Conservation (phyloP, 305 asterid genomes). For the Solanum hybrid region DNA sequence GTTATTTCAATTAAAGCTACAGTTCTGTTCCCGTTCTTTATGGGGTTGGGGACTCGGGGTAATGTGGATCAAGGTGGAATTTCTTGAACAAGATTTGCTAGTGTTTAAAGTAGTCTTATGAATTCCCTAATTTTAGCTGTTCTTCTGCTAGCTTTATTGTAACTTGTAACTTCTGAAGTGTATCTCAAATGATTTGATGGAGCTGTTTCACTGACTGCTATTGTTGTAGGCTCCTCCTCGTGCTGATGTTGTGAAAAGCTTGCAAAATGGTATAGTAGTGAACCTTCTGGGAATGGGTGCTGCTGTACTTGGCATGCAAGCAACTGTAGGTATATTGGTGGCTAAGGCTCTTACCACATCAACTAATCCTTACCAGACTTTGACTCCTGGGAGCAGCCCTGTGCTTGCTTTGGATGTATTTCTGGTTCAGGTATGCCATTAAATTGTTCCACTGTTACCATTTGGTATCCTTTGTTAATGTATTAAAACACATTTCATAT, state of each 20-base stretch:
- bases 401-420: slow-evolving; percentile 94
- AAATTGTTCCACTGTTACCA: not conserved
- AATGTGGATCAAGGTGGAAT: not conserved
- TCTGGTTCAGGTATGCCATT: slow-evolving; percentile 75
- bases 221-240: slow-evolving; percentile 92
- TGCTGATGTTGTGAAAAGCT: slow-evolving; percentile 80
- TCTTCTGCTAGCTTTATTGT: not conserved
- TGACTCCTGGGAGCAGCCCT: slow-evolving; percentile 61
- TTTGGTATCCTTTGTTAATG: not conserved
- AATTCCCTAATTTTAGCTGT: not conserved
- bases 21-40: not conserved
- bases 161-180: not conserved
- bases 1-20: not conserved
- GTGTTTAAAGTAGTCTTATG: not conserved
- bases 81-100: not conserved
- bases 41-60: not conserved
- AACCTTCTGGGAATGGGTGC: slow-evolving; percentile 97
- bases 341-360: slow-evolving; percentile 97
- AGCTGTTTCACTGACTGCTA: not conserved
- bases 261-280: slow-evolving; percentile 66
- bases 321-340: slow-evolving; percentile 92
- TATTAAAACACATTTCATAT: not conserved
- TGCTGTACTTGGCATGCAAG: slow-evolving; percentile 90
- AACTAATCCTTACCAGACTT: slow-evolving; percentile 72
- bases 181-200: not conserved